phyloP scores from a whole-genome alignment of 2,329 filamentous ascomycete genomes.

The Colletotrichum sojae region DNA sequence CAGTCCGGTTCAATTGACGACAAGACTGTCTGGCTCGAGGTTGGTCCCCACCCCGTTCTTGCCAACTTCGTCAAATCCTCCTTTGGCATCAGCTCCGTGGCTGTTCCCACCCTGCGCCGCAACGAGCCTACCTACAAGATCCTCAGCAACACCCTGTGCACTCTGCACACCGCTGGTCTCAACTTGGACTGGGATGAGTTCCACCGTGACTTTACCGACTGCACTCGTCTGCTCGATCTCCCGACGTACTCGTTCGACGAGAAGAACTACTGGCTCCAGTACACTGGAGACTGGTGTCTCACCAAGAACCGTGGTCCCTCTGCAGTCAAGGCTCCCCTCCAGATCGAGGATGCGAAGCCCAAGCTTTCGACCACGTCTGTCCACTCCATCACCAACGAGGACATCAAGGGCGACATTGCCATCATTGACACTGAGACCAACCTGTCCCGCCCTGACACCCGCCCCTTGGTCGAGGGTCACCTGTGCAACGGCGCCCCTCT shows the following conservation, averaged over 20 bases:
- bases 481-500: slow-evolving; percentile 77
- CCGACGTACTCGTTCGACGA: slow-evolving; percentile 81
- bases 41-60: slow-evolving; percentile 80
- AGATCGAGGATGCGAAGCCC: slow-evolving; percentile 59
- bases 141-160: slow-evolving; percentile 68
- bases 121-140: slow-evolving; percentile 77
- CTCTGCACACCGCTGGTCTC: slow-evolving; percentile 73
- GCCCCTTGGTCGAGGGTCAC: slow-evolving; percentile 73
- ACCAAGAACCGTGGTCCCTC: slow-evolving; percentile 75
- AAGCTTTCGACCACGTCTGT: slow-evolving; percentile 76
- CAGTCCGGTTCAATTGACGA: slow-evolving; percentile 68
- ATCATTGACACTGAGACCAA: slow-evolving; percentile 76
- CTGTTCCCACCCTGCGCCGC: slow-evolving; percentile 73
- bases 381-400: slow-evolving; percentile 74
- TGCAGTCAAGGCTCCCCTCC: slow-evolving; percentile 49
- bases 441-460: slow-evolving; percentile 74
- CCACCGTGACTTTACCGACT: slow-evolving; percentile 64
- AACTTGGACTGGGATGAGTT: slow-evolving; percentile 80
- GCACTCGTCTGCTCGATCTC: slow-evolving; percentile 68
- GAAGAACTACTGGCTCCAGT: slow-evolving; percentile 79
- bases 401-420: slow-evolving; percentile 72
- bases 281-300: slow-evolving; percentile 78
- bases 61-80: slow-evolving; percentile 74
- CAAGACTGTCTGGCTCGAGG: slow-evolving; percentile 77
- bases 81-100: slow-evolving; percentile 65